Percentiles rank a stretch among this genome's conserved stretches.
Conservation (phyloP, 2,329 filamentous ascomycete genomes). For the Alternaria ethzedia region DNA sequence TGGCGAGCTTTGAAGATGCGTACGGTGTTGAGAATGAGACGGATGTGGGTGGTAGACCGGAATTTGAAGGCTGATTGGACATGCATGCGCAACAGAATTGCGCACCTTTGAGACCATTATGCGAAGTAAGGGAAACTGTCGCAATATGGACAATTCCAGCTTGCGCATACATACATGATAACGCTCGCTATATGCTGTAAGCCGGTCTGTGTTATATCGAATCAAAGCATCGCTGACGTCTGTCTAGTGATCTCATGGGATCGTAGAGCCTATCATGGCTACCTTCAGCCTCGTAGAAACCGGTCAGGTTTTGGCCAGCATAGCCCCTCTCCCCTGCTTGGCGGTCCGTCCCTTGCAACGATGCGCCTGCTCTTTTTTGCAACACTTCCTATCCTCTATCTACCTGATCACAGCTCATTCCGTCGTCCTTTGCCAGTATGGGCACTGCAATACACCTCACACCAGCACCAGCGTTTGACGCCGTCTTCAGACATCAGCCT, state of each 20-base stretch:
- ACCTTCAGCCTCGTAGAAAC: neutral
- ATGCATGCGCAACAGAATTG: neutral
- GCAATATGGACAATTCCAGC: neutral
- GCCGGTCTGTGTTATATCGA: neutral
- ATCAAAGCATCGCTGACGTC: neutral
- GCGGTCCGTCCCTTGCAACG: too few species aligned
- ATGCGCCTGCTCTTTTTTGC: neutral
- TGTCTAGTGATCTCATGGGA: too few species aligned
- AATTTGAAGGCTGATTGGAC: conserved; percentile 38
- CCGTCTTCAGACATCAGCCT: neutral
- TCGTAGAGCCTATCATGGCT: neutral
- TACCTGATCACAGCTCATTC: neutral
- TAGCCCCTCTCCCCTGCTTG: neutral
- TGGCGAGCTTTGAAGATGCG: conserved; percentile 47
- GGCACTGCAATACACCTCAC: neutral
- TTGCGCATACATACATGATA: neutral
- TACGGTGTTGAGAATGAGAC: conserved; percentile 42
- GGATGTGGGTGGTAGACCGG: conserved; percentile 38
- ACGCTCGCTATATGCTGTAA: neutral
- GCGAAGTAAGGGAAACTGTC: neutral
- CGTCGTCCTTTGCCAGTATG: neutral
- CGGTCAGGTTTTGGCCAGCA: neutral
- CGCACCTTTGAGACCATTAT: neutral
- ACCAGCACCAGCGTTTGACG: neutral
- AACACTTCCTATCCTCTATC: neutral